Evolutionary conservation across 306 rosid genomes (phyloP).

Genomic region (Fagus sylvatica): DNA sequence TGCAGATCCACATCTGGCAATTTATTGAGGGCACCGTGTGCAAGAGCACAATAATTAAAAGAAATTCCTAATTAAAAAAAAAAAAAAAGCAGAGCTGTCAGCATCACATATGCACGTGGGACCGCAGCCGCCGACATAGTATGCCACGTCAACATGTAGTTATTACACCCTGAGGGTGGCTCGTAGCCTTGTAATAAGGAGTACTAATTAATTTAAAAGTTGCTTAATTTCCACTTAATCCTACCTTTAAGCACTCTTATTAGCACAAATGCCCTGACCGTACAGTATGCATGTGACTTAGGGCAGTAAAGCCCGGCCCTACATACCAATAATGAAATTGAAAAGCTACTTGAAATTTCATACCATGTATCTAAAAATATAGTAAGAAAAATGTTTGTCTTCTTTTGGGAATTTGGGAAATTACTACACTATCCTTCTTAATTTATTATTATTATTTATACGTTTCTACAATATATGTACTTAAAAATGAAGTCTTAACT

Average conservation of each 20-base stretch:
- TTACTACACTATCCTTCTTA: too few species aligned
- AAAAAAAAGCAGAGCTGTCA: constrained; percentile 9
- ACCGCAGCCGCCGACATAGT: constrained; percentile 21
- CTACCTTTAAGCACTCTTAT: background rate
- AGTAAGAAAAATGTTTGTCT: too few species aligned
- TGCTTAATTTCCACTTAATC: background rate
- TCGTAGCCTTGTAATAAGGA: background rate
- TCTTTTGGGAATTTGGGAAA: too few species aligned
- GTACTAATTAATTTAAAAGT: background rate
- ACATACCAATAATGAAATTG: background rate
- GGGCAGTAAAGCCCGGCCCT: background rate
- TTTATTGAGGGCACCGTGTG: background rate
- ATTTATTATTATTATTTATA: rapidly evolving
- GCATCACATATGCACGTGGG: constrained; percentile 9
- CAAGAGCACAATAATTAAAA: background rate
- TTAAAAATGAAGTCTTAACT: too few species aligned
- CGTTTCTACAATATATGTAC: too few species aligned
- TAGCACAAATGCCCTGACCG: background rate
- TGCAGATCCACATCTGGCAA: background rate
- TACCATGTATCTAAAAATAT: too few species aligned
- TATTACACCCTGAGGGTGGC: background rate
- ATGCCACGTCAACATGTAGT: constrained; percentile 14
- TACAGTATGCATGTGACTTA: background rate
- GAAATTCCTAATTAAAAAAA: background rate
- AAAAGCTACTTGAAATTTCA: too few species aligned